These are phyloP conservation scores for Fusarium haematococcum DNA, from an alignment of 2,329 filamentous ascomycete genomes.

Conservation along the genomic window DNA sequence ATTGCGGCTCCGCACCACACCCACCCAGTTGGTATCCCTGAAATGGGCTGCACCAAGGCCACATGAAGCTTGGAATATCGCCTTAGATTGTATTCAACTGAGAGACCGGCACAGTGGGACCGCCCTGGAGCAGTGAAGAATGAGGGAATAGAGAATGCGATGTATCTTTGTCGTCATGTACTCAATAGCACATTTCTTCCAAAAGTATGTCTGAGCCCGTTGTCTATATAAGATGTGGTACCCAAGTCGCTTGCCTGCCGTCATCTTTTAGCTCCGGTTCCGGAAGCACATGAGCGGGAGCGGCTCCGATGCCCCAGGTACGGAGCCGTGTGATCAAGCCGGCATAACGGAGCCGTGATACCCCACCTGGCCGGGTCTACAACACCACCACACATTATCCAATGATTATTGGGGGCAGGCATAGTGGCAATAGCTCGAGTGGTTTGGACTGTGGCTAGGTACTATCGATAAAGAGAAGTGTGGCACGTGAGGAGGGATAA, in stretches of 20 bases:
- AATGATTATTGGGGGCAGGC: background rate
- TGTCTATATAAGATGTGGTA: background rate
- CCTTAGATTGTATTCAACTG: too few relatives aligned
- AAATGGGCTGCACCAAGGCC: background rate
- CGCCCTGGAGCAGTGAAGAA: too few relatives aligned
- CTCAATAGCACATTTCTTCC: too few relatives aligned
- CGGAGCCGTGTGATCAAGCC: background rate
- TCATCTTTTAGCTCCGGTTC: background rate
- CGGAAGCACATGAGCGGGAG: constrained; percentile 35
- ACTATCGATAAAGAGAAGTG: background rate
- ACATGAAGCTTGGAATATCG: background rate
- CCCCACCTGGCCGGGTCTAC: background rate
- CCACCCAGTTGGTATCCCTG: background rate
- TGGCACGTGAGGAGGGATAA: background rate
- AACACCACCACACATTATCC: background rate
- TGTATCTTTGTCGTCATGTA: too few relatives aligned
- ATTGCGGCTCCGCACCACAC: constrained; percentile 1
- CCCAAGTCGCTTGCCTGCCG: background rate
- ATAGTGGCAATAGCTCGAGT: background rate
- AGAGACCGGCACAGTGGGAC: too few relatives aligned
- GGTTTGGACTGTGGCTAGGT: background rate
- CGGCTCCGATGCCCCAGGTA: background rate
- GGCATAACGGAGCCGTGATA: background rate
- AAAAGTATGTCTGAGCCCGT: too few relatives aligned
- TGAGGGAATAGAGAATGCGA: too few relatives aligned